Conservation (phyloP, 140 eudicot genomes). For the Anethum foeniculum region DNA sequence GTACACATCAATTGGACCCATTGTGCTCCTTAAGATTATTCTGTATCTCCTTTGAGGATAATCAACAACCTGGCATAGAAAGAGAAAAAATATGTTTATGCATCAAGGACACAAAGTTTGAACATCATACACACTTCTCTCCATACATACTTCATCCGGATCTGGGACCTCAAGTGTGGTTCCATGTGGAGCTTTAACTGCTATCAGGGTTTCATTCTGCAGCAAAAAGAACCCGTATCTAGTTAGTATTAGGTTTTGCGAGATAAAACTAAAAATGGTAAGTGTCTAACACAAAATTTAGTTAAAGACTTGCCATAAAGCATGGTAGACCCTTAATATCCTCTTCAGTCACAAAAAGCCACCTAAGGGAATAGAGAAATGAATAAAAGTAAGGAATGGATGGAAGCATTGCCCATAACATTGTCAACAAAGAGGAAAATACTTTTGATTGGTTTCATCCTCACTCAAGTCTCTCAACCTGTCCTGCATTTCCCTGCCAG, state of each 20-base stretch:
- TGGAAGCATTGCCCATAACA: not conserved
- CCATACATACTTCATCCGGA: conserved; percentile 74
- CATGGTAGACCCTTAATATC: conserved; percentile 85
- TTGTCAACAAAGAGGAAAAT: conserved; percentile 9
- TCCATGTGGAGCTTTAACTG: conserved; percentile 98
- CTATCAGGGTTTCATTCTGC: conserved; percentile 93
- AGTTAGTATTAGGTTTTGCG: not conserved
- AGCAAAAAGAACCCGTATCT: not conserved
- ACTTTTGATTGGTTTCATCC: conserved; percentile 79
- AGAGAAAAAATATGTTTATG: not conserved
- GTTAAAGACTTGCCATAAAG: conserved; percentile 49
- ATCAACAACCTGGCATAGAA: conserved; percentile 63
- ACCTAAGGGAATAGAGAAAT: conserved; percentile 38
- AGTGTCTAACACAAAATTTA: not conserved
- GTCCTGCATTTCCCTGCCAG: conserved; percentile 90
- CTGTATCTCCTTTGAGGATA: conserved; percentile 94
- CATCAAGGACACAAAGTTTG: conserved; percentile 11
- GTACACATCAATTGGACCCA: conserved; percentile 98
- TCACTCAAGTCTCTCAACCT: conserved; percentile 77
- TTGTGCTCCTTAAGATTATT: conserved; percentile 88
- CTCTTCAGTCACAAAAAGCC: conserved; percentile 97
- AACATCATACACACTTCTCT: conserved; percentile 5
- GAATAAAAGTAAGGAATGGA: conserved; percentile 6
- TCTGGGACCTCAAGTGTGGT: conserved; percentile 98
- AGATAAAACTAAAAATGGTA: not conserved